Evolutionary conservation across 2,329 filamentous ascomycete species (phyloP), one percentile per base, ranked within the genome.

Genomic region (Macrophomina pseudophaseolina): DNA sequence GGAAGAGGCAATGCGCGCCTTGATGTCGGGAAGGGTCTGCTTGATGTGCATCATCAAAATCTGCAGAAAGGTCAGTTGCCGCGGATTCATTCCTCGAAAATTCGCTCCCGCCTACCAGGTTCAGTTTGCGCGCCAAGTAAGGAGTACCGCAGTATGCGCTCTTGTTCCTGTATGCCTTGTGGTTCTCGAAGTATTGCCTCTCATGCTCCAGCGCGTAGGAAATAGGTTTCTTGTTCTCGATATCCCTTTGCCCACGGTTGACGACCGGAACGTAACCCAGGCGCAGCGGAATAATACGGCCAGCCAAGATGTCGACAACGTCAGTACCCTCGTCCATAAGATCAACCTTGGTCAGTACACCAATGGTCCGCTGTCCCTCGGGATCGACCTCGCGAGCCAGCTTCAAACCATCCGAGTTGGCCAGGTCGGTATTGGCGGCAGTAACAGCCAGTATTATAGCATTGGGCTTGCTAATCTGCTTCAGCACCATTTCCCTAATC

Each of bases 41-140:
- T 99, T 99, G 85, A 99, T 99, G 84, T 99, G 95, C 95, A 99
- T 99, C 94, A 99, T 98, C 72, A 99, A 87, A 76, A 99, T 98
- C 86, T 87, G 38, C 23, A 33, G 44, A 8, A 28, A 32, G 8
- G 71, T 80, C 70, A 79, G 76, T 69, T 28, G 54, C 40, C 28
- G 42, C 28, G 5, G 18, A 28, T 18, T 8, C 14, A n/a, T 23
- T n/a, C 9, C 12, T 38, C 11, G 35, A 12, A 2, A 12, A 12
- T 1, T 32, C 30, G 38, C 44, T 49, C 44, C 30, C 46, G 72
- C 81, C 38, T 77, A 87, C 86, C 74, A 99, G 85, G 81, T 99
- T 99, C 68, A 99, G 88, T 82, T 99, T 99, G 72, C 94, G 90
- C 4, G 95, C 95, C 68, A 99, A 85, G 77, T 99, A 99, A 4